phyloP scores from a whole-genome alignment of 2,329 filamentous ascomycete species.

The Diaporthe sp. region DNA sequence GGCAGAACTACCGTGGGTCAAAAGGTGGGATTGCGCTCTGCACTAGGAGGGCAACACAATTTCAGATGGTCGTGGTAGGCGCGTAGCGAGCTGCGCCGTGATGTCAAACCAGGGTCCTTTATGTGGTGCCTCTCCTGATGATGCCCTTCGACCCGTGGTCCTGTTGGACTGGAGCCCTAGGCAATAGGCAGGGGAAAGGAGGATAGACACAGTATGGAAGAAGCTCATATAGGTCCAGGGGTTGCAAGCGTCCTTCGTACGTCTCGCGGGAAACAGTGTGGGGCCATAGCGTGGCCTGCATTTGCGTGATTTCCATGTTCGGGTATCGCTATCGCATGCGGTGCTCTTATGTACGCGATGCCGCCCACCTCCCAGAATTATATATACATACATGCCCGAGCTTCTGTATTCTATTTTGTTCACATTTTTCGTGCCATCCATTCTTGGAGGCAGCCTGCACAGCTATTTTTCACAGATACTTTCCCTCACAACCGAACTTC shows the following conservation, averaged over 20 bases:
- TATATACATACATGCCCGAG: constrained; percentile 23
- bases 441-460: background rate
- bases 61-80: background rate
- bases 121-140: background rate
- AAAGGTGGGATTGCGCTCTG: background rate
- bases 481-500: background rate
- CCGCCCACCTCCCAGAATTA: constrained; percentile 15
- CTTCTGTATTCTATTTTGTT: constrained; percentile 17
- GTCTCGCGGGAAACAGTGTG: background rate
- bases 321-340: constrained; percentile 12
- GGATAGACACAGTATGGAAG: background rate
- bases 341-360: constrained; percentile 5
- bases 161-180: background rate
- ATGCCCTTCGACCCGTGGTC: background rate
- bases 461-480: too few relatives aligned
- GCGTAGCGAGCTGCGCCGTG: background rate
- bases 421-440: background rate
- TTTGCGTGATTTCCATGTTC: constrained; percentile 25
- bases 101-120: background rate
- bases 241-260: background rate
- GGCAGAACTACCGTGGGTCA: background rate
- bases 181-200: background rate
- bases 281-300: constrained; percentile 1
- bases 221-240: background rate
- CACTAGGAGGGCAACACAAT: background rate